Evolutionary conservation across 116 monocot species (phyloP), one percentile per base, ranked within the genome.

Genomic region (Dioscorea cayenensis): DNA sequence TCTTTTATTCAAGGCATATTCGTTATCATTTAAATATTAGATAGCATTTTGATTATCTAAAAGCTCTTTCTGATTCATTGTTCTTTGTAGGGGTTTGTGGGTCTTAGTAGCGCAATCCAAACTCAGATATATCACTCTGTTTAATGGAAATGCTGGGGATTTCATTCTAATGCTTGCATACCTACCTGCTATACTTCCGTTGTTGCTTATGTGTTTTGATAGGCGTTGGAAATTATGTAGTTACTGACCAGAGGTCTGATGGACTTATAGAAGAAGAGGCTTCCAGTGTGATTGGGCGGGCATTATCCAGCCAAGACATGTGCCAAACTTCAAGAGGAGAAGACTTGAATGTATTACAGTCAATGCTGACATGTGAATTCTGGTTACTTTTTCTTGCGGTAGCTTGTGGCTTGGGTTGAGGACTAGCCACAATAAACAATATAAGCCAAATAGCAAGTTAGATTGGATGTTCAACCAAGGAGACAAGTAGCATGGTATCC

Each of bases 61-160:
- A 71, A 36, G n/a, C 16, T 18, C 17, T 6, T 50, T 19, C 6
- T 16, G 7, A 17, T 28, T 64, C 2, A 25, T 60, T n/a, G 29
- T 29, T 61, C 21, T 49, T 0, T 49, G 5, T 64, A 95, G 92
- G 95, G 89, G 0, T 95, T 95, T 85, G 72, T 95, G 14, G 92
- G 95, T 38, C 73, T 95, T 71, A 87, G 92, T 63, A 92, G 95
- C 43, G 95, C 94, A 11, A 94, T 94, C n/a, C 67, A 90, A 21
- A 78, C 90, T 12, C 83, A 90, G 76, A 29, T 87, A 62, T 84
- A 94, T 63, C 69, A 12, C 88, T 6, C 5, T 88, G 14, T 82
- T 68, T 10, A 74, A 71, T 28, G 84, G 75, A 28, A 73, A 82
- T 0, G 80, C 82, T 12, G 80, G 85, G 50, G 68, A 69, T 67